These are phyloP conservation scores for Volvox carteri DNA, from an alignment of 163 green algal species.

Conservation along the genomic window DNA sequence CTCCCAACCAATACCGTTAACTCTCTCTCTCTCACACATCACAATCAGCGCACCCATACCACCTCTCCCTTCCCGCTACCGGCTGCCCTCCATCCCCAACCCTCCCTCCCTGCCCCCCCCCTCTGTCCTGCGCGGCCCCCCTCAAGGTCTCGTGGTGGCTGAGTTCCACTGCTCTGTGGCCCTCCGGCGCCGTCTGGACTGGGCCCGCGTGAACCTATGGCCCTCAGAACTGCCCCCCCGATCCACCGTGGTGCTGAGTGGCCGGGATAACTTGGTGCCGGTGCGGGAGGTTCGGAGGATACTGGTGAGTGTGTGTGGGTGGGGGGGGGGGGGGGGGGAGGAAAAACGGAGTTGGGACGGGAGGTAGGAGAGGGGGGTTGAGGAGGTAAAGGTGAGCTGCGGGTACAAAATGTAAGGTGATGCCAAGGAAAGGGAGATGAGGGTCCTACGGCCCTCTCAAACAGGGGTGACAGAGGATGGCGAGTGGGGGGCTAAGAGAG, in stretches of 20 bases:
- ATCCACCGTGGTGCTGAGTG: conserved; percentile 54
- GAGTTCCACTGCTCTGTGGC: conserved; percentile 64
- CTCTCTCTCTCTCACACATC: background rate
- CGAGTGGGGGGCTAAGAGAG: too few relatives aligned
- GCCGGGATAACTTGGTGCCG: conserved; percentile 62
- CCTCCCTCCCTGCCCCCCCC: background rate
- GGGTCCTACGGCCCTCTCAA: too few relatives aligned
- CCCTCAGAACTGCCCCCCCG: conserved; percentile 48
- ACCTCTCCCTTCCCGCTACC: too few relatives aligned
- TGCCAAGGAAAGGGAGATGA: too few relatives aligned
- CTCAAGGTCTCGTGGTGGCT: conserved; percentile 53
- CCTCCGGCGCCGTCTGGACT: conserved; percentile 56
- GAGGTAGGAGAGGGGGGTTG: background rate
- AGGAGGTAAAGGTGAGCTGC: too few relatives aligned
- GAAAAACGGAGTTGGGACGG: background rate
- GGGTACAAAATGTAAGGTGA: too few relatives aligned
- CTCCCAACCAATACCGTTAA: background rate
- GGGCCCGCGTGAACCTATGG: conserved; percentile 64
- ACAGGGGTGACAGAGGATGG: background rate
- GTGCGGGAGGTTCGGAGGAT: conserved; percentile 50
- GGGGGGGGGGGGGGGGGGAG: background rate
- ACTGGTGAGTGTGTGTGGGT: background rate
- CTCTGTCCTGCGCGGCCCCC: background rate
- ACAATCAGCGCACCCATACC: too few relatives aligned
- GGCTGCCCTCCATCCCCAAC: too few relatives aligned